These are phyloP conservation scores for Panellus pusillus DNA, from an alignment of 768 basidiomycete species.

Conservation along the genomic window DNA sequence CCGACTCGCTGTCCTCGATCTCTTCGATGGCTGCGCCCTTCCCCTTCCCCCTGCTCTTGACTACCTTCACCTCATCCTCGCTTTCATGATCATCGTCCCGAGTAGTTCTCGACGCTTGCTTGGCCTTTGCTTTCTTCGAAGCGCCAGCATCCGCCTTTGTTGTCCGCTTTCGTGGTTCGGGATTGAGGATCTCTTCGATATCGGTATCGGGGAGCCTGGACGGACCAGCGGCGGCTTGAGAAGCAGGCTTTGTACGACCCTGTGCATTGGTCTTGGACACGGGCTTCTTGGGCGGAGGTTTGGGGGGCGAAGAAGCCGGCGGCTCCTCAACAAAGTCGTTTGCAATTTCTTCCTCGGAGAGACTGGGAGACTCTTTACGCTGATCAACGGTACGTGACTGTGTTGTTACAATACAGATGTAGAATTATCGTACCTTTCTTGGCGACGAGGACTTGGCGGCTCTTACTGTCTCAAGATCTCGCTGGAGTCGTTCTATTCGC, in stretches of 20 bases:
- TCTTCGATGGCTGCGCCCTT: conserved; percentile 23
- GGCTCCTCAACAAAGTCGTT: conserved; percentile 16
- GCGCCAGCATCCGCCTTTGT: conserved; percentile 6
- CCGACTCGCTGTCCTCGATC: conserved; percentile 14
- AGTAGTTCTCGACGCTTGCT: conserved; percentile 14
- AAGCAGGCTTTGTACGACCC: conserved; percentile 15
- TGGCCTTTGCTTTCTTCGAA: neutral
- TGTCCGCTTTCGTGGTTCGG: conserved; percentile 7
- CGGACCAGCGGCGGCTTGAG: conserved; percentile 24
- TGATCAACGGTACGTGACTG: neutral
- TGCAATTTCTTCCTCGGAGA: conserved; percentile 26
- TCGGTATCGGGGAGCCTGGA: conserved; percentile 17
- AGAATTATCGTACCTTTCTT: conserved; percentile 18
- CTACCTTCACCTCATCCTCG: conserved; percentile 20
- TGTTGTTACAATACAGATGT: neutral
- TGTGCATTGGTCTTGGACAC: conserved; percentile 1
- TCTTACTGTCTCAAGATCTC: conserved; percentile 41
- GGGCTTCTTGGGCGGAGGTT: conserved; percentile 11
- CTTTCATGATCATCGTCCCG: conserved; percentile 16
- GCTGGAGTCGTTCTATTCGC: conserved; percentile 44
- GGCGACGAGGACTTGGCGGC: conserved; percentile 31
- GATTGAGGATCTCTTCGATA: conserved; percentile 15
- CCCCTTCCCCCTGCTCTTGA: conserved; percentile 22
- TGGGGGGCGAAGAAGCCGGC: conserved; percentile 19
- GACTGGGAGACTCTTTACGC: conserved; percentile 12